Conservation (phyloP, 345 rosid genomes). For the Rubroshorea leprosula region DNA sequence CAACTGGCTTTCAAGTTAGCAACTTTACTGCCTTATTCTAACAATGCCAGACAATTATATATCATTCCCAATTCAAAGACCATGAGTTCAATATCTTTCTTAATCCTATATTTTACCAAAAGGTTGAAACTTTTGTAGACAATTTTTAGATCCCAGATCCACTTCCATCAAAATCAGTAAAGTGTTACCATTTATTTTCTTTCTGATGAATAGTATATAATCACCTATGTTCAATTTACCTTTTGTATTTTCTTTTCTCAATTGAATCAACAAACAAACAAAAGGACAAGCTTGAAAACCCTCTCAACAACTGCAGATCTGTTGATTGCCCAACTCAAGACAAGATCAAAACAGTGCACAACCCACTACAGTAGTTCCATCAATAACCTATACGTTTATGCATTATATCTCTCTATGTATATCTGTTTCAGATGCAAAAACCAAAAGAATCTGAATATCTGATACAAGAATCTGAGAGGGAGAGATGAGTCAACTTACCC, state of each 20-base stretch:
- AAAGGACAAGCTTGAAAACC: not conserved
- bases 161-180: too few relatives aligned
- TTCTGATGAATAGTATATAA: not conserved
- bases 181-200: too few relatives aligned
- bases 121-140: not conserved
- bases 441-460: not conserved
- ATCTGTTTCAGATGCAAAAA: not conserved
- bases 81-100: not conserved
- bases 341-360: not conserved
- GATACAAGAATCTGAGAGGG: not conserved
- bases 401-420: not conserved
- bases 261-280: not conserved
- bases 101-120: too few relatives aligned
- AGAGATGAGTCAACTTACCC: slow-evolving; percentile 5
- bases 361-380: not conserved
- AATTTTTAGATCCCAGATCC: slow-evolving; percentile 2
- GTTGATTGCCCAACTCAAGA: not conserved
- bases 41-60: not conserved
- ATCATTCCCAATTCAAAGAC: not conserved
- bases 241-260: not conserved
- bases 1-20: too few relatives aligned
- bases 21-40: not conserved
- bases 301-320: slow-evolving; percentile 9
- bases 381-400: too few relatives aligned
- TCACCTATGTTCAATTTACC: not conserved